Evolutionary conservation across 306 rosid genomes (phyloP).

Genomic region (Elaeagnus macrophylla): DNA sequence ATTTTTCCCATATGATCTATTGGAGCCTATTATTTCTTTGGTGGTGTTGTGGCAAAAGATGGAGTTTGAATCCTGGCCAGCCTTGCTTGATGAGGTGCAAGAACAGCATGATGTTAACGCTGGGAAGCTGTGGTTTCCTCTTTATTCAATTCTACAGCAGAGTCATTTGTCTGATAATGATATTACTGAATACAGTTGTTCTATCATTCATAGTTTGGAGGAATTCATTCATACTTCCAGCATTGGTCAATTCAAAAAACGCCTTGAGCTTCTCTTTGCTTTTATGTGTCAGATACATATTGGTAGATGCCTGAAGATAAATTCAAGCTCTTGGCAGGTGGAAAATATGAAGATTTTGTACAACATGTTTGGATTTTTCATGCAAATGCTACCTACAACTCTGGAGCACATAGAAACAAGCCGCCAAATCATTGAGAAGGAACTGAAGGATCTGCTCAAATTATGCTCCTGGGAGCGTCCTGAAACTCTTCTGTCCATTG

Average conservation of each 20-base stretch:
- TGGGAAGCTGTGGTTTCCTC: slow-evolving; percentile 86
- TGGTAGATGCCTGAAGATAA: slow-evolving; percentile 28
- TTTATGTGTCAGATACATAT: slow-evolving; percentile 68
- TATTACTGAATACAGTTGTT: slow-evolving; percentile 12
- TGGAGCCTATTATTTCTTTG: slow-evolving; percentile 42
- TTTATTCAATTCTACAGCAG: slow-evolving; percentile 49
- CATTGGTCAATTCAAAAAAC: slow-evolving; percentile 75
- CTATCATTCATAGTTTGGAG: slow-evolving; percentile 61
- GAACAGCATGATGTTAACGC: slow-evolving; percentile 66
- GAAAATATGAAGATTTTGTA: slow-evolving; percentile 44
- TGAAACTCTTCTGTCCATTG: slow-evolving; percentile 46
- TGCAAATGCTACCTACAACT: slow-evolving; percentile 67
- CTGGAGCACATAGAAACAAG: slow-evolving; percentile 43
- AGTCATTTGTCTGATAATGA: slow-evolving; percentile 26
- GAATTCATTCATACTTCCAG: slow-evolving; percentile 77
- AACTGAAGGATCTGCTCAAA: slow-evolving; percentile 52
- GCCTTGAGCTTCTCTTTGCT: slow-evolving; percentile 86
- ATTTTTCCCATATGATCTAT: slow-evolving; percentile 37
- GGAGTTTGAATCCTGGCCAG: slow-evolving; percentile 75
- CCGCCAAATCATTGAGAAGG: slow-evolving; percentile 44
- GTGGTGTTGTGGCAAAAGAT: slow-evolving; percentile 65
- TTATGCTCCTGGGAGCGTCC: slow-evolving; percentile 61
- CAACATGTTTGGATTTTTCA: slow-evolving; percentile 75
- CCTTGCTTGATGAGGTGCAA: slow-evolving; percentile 73
- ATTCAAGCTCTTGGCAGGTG: slow-evolving; percentile 31